Base-by-base conservation (phyloP, 345 rosid species). In the Mallotus nudiflorus region DNA sequence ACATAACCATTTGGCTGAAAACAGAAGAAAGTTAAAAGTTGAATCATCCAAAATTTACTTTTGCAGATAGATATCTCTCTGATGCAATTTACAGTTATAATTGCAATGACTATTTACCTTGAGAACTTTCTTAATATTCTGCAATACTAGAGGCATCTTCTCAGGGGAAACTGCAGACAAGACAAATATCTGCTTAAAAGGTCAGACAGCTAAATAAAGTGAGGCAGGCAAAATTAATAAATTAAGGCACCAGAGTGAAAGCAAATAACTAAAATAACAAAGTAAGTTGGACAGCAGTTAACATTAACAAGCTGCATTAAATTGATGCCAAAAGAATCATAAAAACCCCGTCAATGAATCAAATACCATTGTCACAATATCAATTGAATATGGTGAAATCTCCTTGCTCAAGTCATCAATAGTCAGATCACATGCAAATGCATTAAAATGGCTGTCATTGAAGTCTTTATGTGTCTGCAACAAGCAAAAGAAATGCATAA, bases 311-410 rank as follows among this genome's bases (percentile, higher is more conserved):
- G n/a, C n/a, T n/a, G n/a, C n/a, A n/a, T n/a, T n/a, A n/a, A n/a
- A n/a, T n/a, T n/a, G n/a, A n/a, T n/a, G n/a, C n/a, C n/a, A n/a
- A n/a, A n/a, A n/a, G n/a, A n/a, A n/a, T n/a, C n/a, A n/a, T n/a
- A n/a, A n/a, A n/a, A n/a, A n/a, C n/a, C n/a, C n/a, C n/a, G n/a
- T n/a, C n/a, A n/a, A n/a, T n/a, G n/a, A n/a, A n/a, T n/a, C n/a
- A n/a, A n/a, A n/a, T n/a, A 94, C 97, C 98, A 91, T 90, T 73
- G 95, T 94, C 70, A 91, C 96, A 70, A 90, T 81, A 78, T 94
- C 93, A 50, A 94, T 72, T 66, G 98, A 89, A 55, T 93, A 73
- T 53, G 98, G 86, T 77, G 91, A 73, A 58, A 94, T 83, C 65
- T 86, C 89, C 72, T 81, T 73, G 86, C 78, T 84, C 68, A 90